Percentiles rank a stretch among this genome's conserved stretches.
phyloP scores from a whole-genome alignment of 257 asterid genomes.

The Eustoma russellianum region DNA sequence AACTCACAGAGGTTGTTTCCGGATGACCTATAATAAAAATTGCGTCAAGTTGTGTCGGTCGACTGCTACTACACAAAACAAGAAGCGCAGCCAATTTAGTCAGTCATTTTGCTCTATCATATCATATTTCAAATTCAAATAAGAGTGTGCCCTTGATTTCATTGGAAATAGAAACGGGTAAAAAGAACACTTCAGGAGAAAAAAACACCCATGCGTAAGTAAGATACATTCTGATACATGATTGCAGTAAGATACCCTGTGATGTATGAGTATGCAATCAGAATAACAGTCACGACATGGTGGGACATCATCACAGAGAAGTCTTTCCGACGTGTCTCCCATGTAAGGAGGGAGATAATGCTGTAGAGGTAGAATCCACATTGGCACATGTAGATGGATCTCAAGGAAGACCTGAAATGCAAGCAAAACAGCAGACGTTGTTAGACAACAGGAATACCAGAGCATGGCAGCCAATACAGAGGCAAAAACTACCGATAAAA shows the following conservation, averaged over 20 bases:
- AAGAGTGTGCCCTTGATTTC: no score
- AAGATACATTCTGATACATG: no score
- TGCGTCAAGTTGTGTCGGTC: no score
- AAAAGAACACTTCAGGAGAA: no score
- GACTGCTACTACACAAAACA: no score
- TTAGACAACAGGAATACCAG: constrained; percentile 8
- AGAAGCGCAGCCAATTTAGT: no score
- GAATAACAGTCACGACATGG: constrained; percentile 70
- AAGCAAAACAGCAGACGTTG: constrained; percentile 6
- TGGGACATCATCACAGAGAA: constrained; percentile 92
- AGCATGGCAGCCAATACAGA: not conserved
- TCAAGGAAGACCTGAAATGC: constrained; percentile 50
- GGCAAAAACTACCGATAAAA: not conserved
- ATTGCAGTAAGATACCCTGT: constrained; percentile 38
- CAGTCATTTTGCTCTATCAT: no score
- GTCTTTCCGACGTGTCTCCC: constrained; percentile 96
- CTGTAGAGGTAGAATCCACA: constrained; percentile 86
- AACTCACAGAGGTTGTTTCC: no score
- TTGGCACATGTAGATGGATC: constrained; percentile 79
- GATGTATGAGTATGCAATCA: constrained; percentile 60
- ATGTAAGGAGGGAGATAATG: constrained; percentile 69
- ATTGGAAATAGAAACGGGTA: no score
- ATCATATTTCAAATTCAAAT: no score
- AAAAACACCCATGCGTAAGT: no score
- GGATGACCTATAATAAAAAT: no score